phyloP scores from a whole-genome alignment of 495 filamentous ascomycete genomes.

The Lasiosphaeriaceae sp. region DNA sequence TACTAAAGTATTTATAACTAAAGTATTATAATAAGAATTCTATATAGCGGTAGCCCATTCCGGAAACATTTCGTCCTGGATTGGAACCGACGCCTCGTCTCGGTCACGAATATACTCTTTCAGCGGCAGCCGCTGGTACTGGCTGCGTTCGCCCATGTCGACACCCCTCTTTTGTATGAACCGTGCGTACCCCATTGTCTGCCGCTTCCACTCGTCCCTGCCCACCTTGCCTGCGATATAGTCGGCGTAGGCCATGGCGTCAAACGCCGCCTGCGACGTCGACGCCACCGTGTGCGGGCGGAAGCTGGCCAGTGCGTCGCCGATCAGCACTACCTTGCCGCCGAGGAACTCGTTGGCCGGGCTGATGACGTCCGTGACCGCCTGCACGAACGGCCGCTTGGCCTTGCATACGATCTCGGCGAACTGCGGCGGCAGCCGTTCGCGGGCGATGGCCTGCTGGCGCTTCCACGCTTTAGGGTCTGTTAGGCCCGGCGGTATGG shows the following conservation, averaged over 20 bases:
- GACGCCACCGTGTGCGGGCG: slow-evolving; percentile 53
- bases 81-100: slow-evolving; percentile 27
- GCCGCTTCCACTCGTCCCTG: slow-evolving; percentile 38
- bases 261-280: slow-evolving; percentile 48
- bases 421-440: slow-evolving; percentile 48
- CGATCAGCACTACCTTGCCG: slow-evolving; percentile 51
- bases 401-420: slow-evolving; percentile 49
- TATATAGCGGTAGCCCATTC: slow-evolving; percentile 24
- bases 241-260: slow-evolving; percentile 43
- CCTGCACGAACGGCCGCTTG: slow-evolving; percentile 50
- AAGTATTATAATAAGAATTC: too few relatives aligned
- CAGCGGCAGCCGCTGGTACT: slow-evolving; percentile 36
- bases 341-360: slow-evolving; percentile 40
- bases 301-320: slow-evolving; percentile 55
- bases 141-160: slow-evolving; percentile 45
- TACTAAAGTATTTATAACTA: too few relatives aligned
- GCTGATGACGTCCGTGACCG: slow-evolving; percentile 50
- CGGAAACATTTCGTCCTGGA: slow-evolving; percentile 28
- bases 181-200: slow-evolving; percentile 44
- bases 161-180: slow-evolving; percentile 42
- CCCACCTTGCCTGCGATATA: slow-evolving; percentile 39
- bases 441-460: slow-evolving; percentile 38
- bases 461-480: slow-evolving; percentile 38
- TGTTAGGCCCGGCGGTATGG: slow-evolving; percentile 47
- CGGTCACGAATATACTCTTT: slow-evolving; percentile 34